Conservation (phyloP, 2,329 filamentous ascomycete species). For the Arthrobotrys iridis region DNA sequence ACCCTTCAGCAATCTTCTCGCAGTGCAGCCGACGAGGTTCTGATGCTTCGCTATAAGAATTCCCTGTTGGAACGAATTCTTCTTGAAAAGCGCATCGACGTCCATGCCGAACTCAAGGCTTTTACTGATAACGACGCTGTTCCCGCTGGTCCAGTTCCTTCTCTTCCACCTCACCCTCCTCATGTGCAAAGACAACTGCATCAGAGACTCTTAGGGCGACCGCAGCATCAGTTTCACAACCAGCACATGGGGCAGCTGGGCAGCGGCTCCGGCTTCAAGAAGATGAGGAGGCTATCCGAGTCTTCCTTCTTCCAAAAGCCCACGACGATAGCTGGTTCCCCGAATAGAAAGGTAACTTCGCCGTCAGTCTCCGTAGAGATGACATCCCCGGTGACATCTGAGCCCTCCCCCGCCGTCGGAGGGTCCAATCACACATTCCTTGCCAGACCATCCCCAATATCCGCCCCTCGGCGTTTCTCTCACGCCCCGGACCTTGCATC, state of each 20-base stretch:
- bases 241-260: constrained; percentile 37
- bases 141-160: constrained; percentile 63
- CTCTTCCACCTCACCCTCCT: constrained; percentile 61
- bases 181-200: constrained; percentile 55
- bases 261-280: constrained; percentile 27
- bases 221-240: constrained; percentile 45
- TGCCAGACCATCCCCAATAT: constrained; percentile 39
- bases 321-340: constrained; percentile 32
- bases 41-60: constrained; percentile 99
- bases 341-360: constrained; percentile 40
- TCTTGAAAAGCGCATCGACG: constrained; percentile 97
- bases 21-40: constrained; percentile 91
- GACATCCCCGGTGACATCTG: constrained; percentile 49
- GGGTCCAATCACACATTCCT: constrained; percentile 46
- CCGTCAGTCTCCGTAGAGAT: constrained; percentile 46
- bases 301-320: constrained; percentile 53
- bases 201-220: constrained; percentile 45
- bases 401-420: constrained; percentile 39
- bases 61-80: constrained; percentile 94
- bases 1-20: constrained; percentile 94
- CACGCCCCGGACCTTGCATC: constrained; percentile 49
- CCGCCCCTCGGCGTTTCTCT: constrained; percentile 38
- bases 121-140: constrained; percentile 83
- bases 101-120: constrained; percentile 91
- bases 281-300: constrained; percentile 50